Evolutionary conservation across 2,329 filamentous ascomycete species (phyloP), one percentile per base, ranked within the genome.

Genomic region (Domatiomyces globalis): DNA sequence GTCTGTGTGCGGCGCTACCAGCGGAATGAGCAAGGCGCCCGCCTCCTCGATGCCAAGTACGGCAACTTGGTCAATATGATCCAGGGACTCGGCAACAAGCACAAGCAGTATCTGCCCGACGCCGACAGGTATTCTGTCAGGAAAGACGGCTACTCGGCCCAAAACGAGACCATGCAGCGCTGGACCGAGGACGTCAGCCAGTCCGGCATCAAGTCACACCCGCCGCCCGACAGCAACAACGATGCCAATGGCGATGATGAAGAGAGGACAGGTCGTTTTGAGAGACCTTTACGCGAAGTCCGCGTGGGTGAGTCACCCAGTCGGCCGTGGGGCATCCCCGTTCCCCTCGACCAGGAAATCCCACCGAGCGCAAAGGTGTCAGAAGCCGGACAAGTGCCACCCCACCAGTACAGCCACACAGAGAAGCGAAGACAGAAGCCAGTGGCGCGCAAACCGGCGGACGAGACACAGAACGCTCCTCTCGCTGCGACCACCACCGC

Each of bases 11-110:
- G 85, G 63, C 80, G 89, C 52, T 95, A 95, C 65, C 87, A 94
- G 68, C 84, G 80, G 66, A 90, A 89, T 62, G 84, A 90, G 60
- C 79, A 85, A 56, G 85, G 89, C 62, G 85, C 94, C 63, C 81
- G 81, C 58, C 86, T 94, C 67, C 74, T 96, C 51, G 90, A 96
- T 66, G 87, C 87, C 56, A 96, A 95, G 67, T 96, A 95, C 65
- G 88, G 87, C 58, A 90, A 84, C 65, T 73, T 95, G 44, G 87
- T 87, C 60, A 94, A 80, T 69, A 95, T 96, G 90, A 94, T 96
- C 55, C 84, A 92, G 65, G 87, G 87, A 7, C 73, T 96, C 42
- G 86, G 88, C 47, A 79, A 83, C 57, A 87, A 94, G 60, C 90
- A 96, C 64, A 85, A 92, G 64, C 83, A 86, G 5, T 87, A 92